Evolutionary conservation across 345 rosid genomes (phyloP).

Genomic region (Arabis hirsuta): DNA sequence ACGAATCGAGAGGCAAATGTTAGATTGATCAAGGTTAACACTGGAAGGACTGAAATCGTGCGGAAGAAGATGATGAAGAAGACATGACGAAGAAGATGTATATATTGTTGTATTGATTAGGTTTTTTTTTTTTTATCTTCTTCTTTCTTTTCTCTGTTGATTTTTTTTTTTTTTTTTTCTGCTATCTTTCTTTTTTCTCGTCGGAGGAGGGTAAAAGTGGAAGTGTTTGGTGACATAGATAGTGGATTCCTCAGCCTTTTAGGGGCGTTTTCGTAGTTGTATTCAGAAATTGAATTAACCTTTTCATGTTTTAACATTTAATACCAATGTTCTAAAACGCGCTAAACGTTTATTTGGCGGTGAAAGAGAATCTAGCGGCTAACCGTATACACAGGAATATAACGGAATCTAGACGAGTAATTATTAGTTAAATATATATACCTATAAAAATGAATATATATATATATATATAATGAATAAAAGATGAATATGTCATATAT

Average conservation of each 20-base stretch:
- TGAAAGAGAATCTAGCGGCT: no score
- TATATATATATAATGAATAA: no score
- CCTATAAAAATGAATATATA: no score
- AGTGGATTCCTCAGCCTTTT: conserved; percentile 11
- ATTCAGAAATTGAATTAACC: background rate
- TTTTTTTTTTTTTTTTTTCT: background rate
- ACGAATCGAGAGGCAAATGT: conserved; percentile 46
- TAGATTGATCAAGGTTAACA: conserved; percentile 36
- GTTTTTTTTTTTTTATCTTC: background rate
- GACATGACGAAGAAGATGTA: conserved; percentile 28
- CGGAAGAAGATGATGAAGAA: conserved; percentile 39
- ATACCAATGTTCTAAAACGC: no score
- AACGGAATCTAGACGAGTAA: no score
- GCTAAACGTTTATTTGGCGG: no score
- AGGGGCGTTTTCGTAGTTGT: conserved; percentile 24
- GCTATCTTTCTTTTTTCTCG: conserved; percentile 12
- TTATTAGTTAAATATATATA: no score
- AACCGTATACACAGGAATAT: no score
- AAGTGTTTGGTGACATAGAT: conserved; percentile 44
- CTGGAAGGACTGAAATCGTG: conserved; percentile 43
- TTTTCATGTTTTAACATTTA: background rate
- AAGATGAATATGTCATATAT: no score
- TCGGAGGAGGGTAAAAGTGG: conserved; percentile 29
- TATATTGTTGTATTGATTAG: conserved; percentile 18
- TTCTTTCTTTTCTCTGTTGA: conserved; percentile 29